phyloP scores from a whole-genome alignment of 1,284 basidiomycete species.

The Moniliella sp. region DNA sequence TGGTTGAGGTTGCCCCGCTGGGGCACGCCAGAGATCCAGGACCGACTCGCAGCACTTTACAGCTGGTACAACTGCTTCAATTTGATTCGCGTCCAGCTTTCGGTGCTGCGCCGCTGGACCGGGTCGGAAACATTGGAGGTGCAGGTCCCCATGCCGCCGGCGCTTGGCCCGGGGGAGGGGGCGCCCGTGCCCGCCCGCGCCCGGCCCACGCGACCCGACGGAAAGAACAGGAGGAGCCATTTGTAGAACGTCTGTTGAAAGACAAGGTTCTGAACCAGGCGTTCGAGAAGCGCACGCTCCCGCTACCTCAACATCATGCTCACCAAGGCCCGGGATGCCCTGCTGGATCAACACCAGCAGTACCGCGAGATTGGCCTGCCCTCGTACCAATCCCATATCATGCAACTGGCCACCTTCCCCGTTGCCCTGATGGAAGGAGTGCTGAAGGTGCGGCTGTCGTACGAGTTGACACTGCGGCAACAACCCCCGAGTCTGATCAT shows the following conservation, averaged over 20 bases:
- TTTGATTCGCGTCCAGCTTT: constrained; percentile 16
- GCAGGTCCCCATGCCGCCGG: too few species aligned
- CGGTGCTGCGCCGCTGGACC: constrained; percentile 27
- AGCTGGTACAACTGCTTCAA: constrained; percentile 26
- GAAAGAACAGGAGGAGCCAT: constrained; percentile 36
- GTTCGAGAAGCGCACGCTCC: constrained; percentile 82
- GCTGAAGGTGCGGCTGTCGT: constrained; percentile 67
- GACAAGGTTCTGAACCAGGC: constrained; percentile 82
- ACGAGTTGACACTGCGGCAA: constrained; percentile 61
- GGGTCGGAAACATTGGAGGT: constrained; percentile 20
- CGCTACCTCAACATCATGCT: constrained; percentile 67
- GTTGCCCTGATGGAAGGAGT: constrained; percentile 79
- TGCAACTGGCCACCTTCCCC: constrained; percentile 79
- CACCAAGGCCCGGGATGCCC: constrained; percentile 62
- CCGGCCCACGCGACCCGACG: constrained; percentile 2
- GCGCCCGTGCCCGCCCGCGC: too few species aligned
- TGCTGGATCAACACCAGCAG: constrained; percentile 52
- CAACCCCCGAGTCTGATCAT: constrained; percentile 58
- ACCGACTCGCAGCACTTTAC: constrained; percentile 23
- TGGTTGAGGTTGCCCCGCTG: too few species aligned
- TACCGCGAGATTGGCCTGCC: constrained; percentile 72
- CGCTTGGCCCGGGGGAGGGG: too few species aligned
- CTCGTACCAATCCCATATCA: constrained; percentile 73
- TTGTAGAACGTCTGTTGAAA: constrained; percentile 81
- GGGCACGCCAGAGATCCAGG: constrained; percentile 12